Conservation (phyloP, 169 alveolate genomes). For the Plasmodium vivax region DNA sequence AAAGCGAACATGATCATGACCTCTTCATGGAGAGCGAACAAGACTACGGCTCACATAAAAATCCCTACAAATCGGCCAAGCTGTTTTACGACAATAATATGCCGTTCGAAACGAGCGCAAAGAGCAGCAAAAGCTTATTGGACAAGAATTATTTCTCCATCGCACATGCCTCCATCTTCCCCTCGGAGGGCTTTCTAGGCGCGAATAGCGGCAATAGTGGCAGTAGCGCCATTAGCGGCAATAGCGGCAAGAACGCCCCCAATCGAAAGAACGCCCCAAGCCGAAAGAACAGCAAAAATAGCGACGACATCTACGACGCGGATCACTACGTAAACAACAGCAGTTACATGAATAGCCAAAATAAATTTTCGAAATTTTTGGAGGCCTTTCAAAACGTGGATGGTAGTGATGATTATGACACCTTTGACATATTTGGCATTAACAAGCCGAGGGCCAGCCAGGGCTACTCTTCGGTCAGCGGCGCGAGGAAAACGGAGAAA, state of each 20-base stretch:
- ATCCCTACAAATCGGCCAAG: conserved; percentile 21
- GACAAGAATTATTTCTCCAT: conserved; percentile 6
- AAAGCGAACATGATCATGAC: conserved; percentile 12
- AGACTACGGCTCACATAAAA: background rate
- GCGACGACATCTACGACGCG: background rate
- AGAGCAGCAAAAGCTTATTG: background rate
- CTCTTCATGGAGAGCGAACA: background rate
- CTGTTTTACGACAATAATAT: conserved; percentile 12
- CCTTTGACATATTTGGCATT: conserved; percentile 19
- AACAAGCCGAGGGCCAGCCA: conserved; percentile 1
- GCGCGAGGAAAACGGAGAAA: background rate
- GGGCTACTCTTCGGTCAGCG: background rate
- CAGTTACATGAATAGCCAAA: background rate
- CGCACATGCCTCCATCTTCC: background rate
- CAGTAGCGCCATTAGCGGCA: too few relatives aligned
- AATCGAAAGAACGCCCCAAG: background rate
- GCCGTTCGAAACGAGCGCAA: background rate
- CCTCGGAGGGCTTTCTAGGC: background rate
- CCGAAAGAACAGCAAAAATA: background rate
- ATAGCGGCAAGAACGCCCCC: too few relatives aligned
- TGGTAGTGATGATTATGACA: background rate
- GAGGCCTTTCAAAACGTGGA: background rate
- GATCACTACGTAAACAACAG: background rate
- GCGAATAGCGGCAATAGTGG: too few relatives aligned
- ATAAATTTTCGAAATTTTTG: background rate